Conservation (phyloP, 2,329 filamentous ascomycete species). For the Fusarium sp. region DNA sequence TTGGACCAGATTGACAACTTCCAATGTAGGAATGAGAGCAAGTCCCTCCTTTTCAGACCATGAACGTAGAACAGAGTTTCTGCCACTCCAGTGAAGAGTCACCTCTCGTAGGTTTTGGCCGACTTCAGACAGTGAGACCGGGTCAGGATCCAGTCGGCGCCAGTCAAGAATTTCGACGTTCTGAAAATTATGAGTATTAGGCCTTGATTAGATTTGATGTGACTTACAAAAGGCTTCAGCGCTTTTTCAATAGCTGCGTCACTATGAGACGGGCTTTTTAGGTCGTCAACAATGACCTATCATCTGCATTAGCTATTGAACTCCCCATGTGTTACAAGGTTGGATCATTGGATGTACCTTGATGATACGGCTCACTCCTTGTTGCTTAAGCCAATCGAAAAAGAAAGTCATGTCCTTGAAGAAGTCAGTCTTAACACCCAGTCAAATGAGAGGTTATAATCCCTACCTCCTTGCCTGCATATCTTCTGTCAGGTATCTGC, state of each 20-base stretch:
- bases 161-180: conserved; percentile 18
- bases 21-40: neutral
- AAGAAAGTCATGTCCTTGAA: conserved; percentile 15
- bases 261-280: conserved; percentile 17
- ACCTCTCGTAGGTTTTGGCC: conserved; percentile 8
- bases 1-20: conserved; percentile 4
- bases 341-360: neutral
- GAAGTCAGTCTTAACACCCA: neutral
- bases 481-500: neutral
- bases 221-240: conserved; percentile 6
- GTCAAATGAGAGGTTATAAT: neutral
- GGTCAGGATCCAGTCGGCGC: conserved; percentile 5
- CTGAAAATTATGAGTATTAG: neutral
- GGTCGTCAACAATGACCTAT: conserved; percentile 16
- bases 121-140: neutral
- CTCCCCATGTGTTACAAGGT: rapidly evolving
- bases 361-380: neutral
- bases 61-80: conserved; percentile 4
- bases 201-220: no score
- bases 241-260: conserved; percentile 14
- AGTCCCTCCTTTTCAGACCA: conserved; percentile 20
- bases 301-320: neutral
- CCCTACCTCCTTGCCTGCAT: conserved; percentile 2
- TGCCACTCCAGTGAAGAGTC: conserved; percentile 18
- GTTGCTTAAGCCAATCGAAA: conserved; percentile 4